A percentile compares a stretch with the other conserved stretches of the same genome.
phyloP scores from a whole-genome alignment of 2,329 filamentous ascomycete species.

The Coleophoma crateriformis region DNA sequence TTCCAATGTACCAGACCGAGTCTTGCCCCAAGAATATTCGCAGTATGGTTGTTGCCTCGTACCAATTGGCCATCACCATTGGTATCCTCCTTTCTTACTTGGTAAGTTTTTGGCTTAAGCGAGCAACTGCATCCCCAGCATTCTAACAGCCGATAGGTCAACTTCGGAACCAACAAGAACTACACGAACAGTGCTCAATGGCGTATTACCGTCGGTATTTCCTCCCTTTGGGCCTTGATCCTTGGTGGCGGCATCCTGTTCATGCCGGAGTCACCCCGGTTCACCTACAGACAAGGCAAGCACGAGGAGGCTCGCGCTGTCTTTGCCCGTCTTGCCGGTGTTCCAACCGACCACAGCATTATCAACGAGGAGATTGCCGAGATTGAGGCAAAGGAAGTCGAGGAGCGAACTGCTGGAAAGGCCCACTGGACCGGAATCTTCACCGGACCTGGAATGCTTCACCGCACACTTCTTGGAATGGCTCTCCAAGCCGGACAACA shows the following conservation, averaged over 20 bases:
- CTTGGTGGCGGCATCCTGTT: constrained; percentile 45
- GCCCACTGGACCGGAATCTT: constrained; percentile 52
- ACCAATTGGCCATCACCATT: constrained; percentile 65
- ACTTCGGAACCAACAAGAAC: constrained; percentile 50
- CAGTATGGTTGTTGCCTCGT: constrained; percentile 56
- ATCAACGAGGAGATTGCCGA: constrained; percentile 45
- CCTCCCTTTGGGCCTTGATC: constrained; percentile 48
- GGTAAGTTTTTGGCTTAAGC: constrained; percentile 24
- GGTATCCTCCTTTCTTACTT: constrained; percentile 57
- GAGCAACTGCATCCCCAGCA: too few species aligned
- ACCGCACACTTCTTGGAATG: constrained; percentile 58
- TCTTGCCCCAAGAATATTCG: constrained; percentile 59
- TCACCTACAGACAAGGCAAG: constrained; percentile 39
- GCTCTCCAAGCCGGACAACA: constrained; percentile 61
- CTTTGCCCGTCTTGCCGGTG: constrained; percentile 37
- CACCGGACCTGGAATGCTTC: constrained; percentile 60
- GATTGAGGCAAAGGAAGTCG: constrained; percentile 44
- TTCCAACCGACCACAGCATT: constrained; percentile 31
- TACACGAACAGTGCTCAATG: constrained; percentile 45
- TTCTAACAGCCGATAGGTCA: constrained; percentile 31
- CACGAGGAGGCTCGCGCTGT: constrained; percentile 41
- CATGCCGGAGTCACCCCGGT: constrained; percentile 50
- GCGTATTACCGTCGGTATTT: constrained; percentile 56
- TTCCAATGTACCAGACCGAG: constrained; percentile 66
- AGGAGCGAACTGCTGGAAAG: constrained; percentile 32